Percentiles rank a stretch among this genome's conserved stretches.
Conservation (phyloP, 768 basidiomycete species). For the Termitomyces sp. region DNA sequence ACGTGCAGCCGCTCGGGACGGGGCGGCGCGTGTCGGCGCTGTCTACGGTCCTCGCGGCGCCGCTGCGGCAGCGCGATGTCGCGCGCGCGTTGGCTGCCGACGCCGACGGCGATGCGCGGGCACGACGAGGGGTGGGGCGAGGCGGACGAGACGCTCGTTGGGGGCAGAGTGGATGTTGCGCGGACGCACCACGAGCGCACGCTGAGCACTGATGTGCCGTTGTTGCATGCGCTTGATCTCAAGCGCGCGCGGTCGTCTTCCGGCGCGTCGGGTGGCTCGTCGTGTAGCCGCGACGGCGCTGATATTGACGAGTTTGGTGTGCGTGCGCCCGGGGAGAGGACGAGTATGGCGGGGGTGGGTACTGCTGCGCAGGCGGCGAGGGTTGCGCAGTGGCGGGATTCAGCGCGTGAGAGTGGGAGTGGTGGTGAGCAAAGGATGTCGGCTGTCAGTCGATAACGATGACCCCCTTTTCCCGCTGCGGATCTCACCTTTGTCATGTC, state of each 20-base stretch:
- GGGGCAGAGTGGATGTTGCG: background rate
- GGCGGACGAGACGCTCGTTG: conserved; percentile 17
- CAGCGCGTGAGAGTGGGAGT: too few species aligned
- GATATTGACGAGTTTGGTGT: too few species aligned
- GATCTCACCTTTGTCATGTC: too few species aligned
- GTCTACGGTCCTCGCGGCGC: conserved; percentile 67
- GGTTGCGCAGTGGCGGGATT: too few species aligned
- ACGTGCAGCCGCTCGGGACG: conserved; percentile 75
- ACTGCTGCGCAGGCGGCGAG: too few species aligned
- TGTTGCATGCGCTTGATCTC: conserved; percentile 10
- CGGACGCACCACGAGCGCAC: conserved; percentile 17
- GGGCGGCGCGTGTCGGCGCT: conserved; percentile 78
- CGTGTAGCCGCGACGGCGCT: too few species aligned
- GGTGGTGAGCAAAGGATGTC: too few species aligned
- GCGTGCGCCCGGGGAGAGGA: too few species aligned
- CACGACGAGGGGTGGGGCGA: conserved; percentile 6
- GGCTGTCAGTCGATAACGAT: too few species aligned
- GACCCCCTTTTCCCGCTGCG: too few species aligned
- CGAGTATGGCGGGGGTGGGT: too few species aligned
- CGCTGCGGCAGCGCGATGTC: conserved; percentile 66
- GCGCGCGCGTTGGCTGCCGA: conserved; percentile 63
- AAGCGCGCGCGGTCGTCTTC: background rate
- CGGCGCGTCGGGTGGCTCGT: too few species aligned
- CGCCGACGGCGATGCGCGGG: conserved; percentile 2
- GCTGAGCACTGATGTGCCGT: conserved; percentile 23